Percentiles rank a stretch among this genome's conserved stretches.
Evolutionary conservation across 352 stramenopile species (phyloP).

Genomic region (Aphanomyces stellatus): DNA sequence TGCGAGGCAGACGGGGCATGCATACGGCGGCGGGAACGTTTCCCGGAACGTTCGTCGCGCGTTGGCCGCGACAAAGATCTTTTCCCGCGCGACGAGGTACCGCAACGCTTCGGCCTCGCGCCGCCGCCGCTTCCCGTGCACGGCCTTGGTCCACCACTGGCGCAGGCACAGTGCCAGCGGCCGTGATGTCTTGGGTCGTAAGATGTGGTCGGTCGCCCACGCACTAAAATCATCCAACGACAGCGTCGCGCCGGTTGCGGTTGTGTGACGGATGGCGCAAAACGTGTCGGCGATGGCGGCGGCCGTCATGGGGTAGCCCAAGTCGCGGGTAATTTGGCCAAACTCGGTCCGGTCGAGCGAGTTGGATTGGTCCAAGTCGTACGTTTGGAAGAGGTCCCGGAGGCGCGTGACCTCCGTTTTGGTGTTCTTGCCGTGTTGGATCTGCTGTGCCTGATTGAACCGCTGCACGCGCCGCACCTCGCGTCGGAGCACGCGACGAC

Average conservation of each 20-base stretch:
- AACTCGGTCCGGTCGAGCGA: background rate
- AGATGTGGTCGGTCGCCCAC: background rate
- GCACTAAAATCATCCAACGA: background rate
- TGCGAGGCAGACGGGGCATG: background rate
- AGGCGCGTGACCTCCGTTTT: background rate
- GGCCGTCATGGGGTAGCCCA: background rate
- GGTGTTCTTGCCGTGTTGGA: background rate
- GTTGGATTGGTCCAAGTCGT: background rate
- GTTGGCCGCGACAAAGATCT: background rate
- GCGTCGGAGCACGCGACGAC: background rate
- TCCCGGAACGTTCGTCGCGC: background rate
- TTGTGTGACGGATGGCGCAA: background rate
- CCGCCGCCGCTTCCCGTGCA: background rate
- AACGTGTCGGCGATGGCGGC: background rate
- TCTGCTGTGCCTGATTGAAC: too few species aligned
- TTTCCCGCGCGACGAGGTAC: background rate
- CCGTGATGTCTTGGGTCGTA: background rate
- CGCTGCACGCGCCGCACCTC: background rate
- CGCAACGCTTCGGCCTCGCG: background rate
- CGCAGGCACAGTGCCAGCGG: background rate
- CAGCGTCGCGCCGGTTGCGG: background rate
- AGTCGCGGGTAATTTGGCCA: background rate
- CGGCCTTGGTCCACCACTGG: background rate
- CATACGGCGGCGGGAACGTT: background rate
- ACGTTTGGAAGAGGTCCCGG: background rate